Evolutionary conservation across 208 protist genomes (phyloP), one percentile per base, ranked within the genome.

Genomic region (Angomonas ambiguus): DNA sequence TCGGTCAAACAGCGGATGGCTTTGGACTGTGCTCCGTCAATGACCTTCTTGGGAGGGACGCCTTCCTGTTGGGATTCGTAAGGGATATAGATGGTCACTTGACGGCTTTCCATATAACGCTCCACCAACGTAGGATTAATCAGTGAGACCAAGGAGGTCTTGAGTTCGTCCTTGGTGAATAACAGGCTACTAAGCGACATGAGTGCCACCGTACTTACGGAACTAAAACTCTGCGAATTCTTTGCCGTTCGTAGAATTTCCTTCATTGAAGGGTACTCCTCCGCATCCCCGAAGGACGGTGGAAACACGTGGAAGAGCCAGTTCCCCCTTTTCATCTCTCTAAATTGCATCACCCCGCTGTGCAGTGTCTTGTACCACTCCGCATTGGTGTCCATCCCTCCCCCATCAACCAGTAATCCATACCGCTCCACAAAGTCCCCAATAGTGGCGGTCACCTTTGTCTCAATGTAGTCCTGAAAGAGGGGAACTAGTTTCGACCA

Each of bases 221-320:
- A 61, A 24, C 42, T 22, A 34, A 57, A 38, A 18, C 41, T 35
- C 8, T 34, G 18, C n/a, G 59, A 13, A 28, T 67, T 42, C 0
- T 65, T 68, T 2, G 57, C 41, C 8, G 51, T 66, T n/a, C 34
- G 58, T 49, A 80, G 51, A 32, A 80, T 51, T 49, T 74, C 68
- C 42, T 45, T 51, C 67, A 80, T 76, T 56, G 70, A 71, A n/a
- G 75, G 75, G 27, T 71, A 67, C 51, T 61, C 68, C 56, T 63
- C 60, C 16, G 48, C 45, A 22, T 72, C 69, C 20, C 58, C 11
- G 5, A 62, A 57, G 1, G 65, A 56, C 8, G 79, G 74, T 0
- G 79, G 79, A 49, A 80, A 84, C 16, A 80, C 69, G 45, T 81
- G 60, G 38, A 84, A 84, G 24, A 84, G 67, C 74, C 74, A 84